Base-by-base conservation (phyloP, 2,329 filamentous ascomycete genomes). In the Xylaria sp. region DNA sequence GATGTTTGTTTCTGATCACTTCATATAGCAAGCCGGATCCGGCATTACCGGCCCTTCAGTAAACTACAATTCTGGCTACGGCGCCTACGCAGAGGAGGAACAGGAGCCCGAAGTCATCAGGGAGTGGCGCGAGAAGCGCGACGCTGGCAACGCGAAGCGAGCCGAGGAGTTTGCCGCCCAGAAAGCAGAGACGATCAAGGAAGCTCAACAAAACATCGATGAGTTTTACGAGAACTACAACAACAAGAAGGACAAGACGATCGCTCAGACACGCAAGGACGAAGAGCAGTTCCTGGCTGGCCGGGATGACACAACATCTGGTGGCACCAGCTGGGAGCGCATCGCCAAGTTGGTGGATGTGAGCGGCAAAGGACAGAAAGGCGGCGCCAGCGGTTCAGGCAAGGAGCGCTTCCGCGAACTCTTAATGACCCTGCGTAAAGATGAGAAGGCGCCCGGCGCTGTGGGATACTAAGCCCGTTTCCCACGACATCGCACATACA, bases 161-260 rank as follows among this genome's bases (percentile, higher is more conserved):
- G 91, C 93, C 72, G 90, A 97, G 80, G 89, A 95, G 73, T 95
- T 95, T 63, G 89, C 90, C 48, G 86, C 89, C 72, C 93, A 94
- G 83, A 96, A 96, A 79, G 88, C 89, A 70, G 90, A 95, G 79
- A 97, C 94, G 1, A 84, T 97, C 78, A 90, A 93, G 79, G 93
- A 96, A 74, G 96, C 96, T 12, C 93, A 94, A 78, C 88, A 94
- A 79, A 96, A 97, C 80, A 97, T 99, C 72, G 96, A 99, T 80
- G 96, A 97, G 80, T 99, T 98, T 83, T 99, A 99, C 85, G 94
- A 97, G 78, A 97, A 97, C 82, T 99, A 99, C 86, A 98, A 98
- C 85, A 90, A 91, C 81, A 97, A 97, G 84, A 95, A 96, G 80
- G 96, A 99, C 80, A 98, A 98, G 87, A 89, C 88, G 67, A 91